Base-by-base conservation (phyloP, 1,139 yeast genomes). In the Kodamaea ohmeri region DNA sequence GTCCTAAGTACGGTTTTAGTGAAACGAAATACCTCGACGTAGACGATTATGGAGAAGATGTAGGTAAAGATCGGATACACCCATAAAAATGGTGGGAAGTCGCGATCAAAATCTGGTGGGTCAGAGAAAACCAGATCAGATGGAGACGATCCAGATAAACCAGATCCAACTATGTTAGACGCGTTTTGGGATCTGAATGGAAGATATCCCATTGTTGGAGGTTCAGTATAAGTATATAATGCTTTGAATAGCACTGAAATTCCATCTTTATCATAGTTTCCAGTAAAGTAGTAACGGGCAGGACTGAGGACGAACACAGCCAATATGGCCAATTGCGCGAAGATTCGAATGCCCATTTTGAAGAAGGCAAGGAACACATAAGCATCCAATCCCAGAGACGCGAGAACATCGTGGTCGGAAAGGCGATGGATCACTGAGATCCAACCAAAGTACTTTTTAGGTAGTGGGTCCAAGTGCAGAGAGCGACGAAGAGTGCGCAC, bases 231-330 rank as follows among this genome's bases (percentile, higher is more conserved):
- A 16, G 16, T 17, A 40, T 6, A 41, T 19, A 1, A 44, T 33
- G 20, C 35, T 36, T 11, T 44, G 21, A 18, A 50, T 37, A 34
- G 46, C 44, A 48, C 43, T 7, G 49, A 32, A 6, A 62, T 47
- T 40, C 51, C 53, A 33, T 71, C 75, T 46, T 68, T 67, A 47
- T 70, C 76, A 47, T 70, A 71, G 45, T 65, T 68, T 5, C 76
- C 74, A 6, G 75, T 68, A 43, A 61, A 68, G 47, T 67, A 65
- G 51, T 63, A 69, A 27, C 77, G 50, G 7, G 69, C 60, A 1
- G 77, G 77, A 50, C 73, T 67, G 35, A 71, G 48, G 9, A 71
- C 52, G 25, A 57, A 49, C n/a, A 66, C 53, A n/a, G 74, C 73
- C 39, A 67, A 44, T 19, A 67, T 42, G 36, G 68, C 56, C 33